Evolutionary conservation across 2,329 filamentous ascomycete species (phyloP).

Genomic region (Mariannaea sp.): DNA sequence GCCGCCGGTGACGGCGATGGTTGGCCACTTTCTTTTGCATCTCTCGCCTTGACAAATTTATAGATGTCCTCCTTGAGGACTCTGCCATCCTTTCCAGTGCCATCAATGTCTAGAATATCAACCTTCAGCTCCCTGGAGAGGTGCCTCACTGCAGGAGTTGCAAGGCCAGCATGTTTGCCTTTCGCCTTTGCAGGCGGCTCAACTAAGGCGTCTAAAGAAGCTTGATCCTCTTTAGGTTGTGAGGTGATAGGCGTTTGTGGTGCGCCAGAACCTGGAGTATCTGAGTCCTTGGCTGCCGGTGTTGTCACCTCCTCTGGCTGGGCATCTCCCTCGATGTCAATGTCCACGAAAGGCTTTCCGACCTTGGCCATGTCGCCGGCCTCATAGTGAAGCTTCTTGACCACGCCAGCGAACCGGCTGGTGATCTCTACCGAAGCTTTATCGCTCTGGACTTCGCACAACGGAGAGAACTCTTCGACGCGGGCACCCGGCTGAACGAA

Average conservation of each 20-base stretch:
- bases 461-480: slow-evolving; percentile 96
- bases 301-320: slow-evolving; percentile 49
- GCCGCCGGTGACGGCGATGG: slow-evolving; percentile 34
- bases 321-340: slow-evolving; percentile 83
- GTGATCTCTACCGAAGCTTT: slow-evolving; percentile 93
- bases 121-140: slow-evolving; percentile 80
- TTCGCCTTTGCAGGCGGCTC: slow-evolving; percentile 43
- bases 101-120: slow-evolving; percentile 76
- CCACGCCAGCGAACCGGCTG: slow-evolving; percentile 90
- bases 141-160: slow-evolving; percentile 91
- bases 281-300: slow-evolving; percentile 42
- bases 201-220: slow-evolving; percentile 5
- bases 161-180: slow-evolving; percentile 74
- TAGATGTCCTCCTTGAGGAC: slow-evolving; percentile 93
- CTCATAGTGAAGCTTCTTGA: slow-evolving; percentile 95
- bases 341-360: slow-evolving; percentile 91
- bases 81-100: slow-evolving; percentile 88
- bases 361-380: slow-evolving; percentile 96
- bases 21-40: slow-evolving; percentile 40
- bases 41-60: slow-evolving; percentile 64
- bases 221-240: slow-evolving; percentile 18
- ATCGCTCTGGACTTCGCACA: slow-evolving; percentile 98
- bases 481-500: slow-evolving; percentile 95
- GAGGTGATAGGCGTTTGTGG: slow-evolving; percentile 17
- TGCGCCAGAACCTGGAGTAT: slow-evolving; percentile 37